A percentile compares a stretch with the other conserved stretches of the same genome.
These are phyloP conservation scores for Podospora pseudopauciseta DNA, from an alignment of 495 filamentous ascomycete species.

Conservation along the genomic window DNA sequence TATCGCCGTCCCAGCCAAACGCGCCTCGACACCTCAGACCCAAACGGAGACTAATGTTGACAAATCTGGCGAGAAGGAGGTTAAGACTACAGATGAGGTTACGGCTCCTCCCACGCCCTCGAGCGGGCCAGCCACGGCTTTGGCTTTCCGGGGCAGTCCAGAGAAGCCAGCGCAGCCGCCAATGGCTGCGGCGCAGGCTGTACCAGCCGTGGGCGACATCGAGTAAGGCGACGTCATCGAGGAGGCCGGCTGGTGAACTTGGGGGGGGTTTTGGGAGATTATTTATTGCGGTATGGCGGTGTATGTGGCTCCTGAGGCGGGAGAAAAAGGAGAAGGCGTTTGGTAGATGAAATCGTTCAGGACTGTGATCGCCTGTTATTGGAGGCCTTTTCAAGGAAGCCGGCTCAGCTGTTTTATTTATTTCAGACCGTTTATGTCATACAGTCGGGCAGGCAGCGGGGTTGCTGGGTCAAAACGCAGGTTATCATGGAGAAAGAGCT, in stretches of 20 bases:
- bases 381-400: neutral
- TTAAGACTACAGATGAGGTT: slow-evolving; percentile 6
- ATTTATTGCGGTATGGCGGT: neutral
- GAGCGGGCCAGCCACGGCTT: slow-evolving; percentile 35
- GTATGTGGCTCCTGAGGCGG: neutral
- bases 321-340: neutral
- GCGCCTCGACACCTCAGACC: neutral
- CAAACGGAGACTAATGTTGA: slow-evolving; percentile 7
- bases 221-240: slow-evolving; percentile 19
- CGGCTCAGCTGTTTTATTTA: neutral
- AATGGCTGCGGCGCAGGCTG: slow-evolving; percentile 27
- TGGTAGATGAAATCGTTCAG: neutral
- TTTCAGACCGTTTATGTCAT: neutral
- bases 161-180: slow-evolving; percentile 50
- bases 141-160: slow-evolving; percentile 53
- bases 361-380: neutral
- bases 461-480: neutral
- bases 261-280: neutral
- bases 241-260: neutral
- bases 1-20: slow-evolving; percentile 25
- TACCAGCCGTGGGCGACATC: slow-evolving; percentile 28
- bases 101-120: slow-evolving; percentile 26
- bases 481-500: neutral
- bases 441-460: too few species aligned
- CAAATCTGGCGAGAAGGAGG: slow-evolving; percentile 3